Percentiles rank a stretch among this genome's conserved stretches.
Evolutionary conservation across 768 basidiomycete genomes (phyloP).

Genomic region (Russula foetens): DNA sequence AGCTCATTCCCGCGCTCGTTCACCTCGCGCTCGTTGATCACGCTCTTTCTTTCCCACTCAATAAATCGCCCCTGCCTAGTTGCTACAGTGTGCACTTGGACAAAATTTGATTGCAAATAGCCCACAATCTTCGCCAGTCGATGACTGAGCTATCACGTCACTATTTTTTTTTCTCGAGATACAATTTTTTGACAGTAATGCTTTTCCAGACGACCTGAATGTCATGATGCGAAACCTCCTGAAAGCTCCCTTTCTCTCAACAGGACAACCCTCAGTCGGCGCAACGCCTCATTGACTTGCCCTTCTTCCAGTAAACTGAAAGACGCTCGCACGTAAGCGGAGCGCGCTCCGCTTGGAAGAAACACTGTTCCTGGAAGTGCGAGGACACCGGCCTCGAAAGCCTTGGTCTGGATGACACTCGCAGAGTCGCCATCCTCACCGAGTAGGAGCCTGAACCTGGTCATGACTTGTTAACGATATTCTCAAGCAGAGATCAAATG

Average conservation of each 20-base stretch:
- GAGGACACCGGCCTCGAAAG: conserved; percentile 76
- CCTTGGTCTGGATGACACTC: conserved; percentile 61
- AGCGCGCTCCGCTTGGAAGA: conserved; percentile 60
- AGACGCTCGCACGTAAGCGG: conserved; percentile 71
- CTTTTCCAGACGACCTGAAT: no score
- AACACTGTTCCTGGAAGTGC: conserved; percentile 83
- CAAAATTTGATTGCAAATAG: no score
- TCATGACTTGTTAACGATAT: neutral
- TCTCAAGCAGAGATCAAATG: conserved; percentile 1
- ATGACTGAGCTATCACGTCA: no score
- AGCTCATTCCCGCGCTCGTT: no score
- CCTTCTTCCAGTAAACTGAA: conserved; percentile 64
- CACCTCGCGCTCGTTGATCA: no score
- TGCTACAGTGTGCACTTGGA: no score
- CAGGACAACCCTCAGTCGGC: conserved; percentile 38
- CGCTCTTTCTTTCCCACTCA: no score
- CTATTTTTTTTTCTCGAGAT: no score
- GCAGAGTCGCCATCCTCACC: conserved; percentile 51
- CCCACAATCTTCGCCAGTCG: no score
- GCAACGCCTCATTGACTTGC: conserved; percentile 68
- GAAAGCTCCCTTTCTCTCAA: conserved; percentile 11
- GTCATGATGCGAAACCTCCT: neutral
- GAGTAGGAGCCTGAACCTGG: conserved; percentile 64
- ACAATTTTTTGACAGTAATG: no score
- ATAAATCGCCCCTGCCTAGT: no score